phyloP scores from a whole-genome alignment of 345 rosid species.

The Crucihimalaya himalaica region DNA sequence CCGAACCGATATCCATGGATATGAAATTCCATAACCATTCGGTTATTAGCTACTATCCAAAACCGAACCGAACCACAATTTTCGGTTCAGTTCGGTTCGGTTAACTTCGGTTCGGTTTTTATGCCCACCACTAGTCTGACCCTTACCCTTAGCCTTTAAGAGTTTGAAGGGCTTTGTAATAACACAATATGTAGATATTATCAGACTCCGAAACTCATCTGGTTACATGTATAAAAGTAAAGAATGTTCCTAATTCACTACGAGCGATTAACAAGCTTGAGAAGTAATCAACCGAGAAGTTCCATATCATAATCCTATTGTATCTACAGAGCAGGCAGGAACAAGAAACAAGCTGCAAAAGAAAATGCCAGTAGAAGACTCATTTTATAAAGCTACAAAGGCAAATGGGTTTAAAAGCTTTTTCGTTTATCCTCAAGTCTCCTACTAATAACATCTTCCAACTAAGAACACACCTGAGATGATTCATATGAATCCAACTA shows the following conservation, averaged over 20 bases:
- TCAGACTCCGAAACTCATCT: conserved; percentile 8
- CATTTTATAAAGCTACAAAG: neutral
- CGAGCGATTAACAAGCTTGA: conserved; percentile 16
- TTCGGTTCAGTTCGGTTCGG: no score
- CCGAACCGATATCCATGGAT: no score
- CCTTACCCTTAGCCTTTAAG: neutral
- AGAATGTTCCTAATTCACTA: conserved; percentile 10
- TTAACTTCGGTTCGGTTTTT: no score
- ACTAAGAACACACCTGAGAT: conserved; percentile 34
- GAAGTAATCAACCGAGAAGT: neutral
- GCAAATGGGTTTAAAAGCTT: conserved; percentile 25
- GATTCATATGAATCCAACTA: conserved; percentile 27
- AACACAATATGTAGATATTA: neutral
- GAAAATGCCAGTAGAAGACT: conserved; percentile 26
- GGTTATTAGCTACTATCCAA: no score
- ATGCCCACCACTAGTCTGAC: no score
- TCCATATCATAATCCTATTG: conserved; percentile 4
- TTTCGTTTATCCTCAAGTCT: conserved; percentile 25
- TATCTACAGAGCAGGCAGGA: conserved; percentile 36
- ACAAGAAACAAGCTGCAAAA: conserved; percentile 15
- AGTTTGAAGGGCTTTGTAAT: neutral
- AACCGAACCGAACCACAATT: no score
- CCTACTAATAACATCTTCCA: conserved; percentile 30
- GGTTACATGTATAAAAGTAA: conserved; percentile 21
- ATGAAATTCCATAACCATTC: no score